A percentile compares a stretch with the other conserved stretches of the same genome.
These are phyloP conservation scores for Acanthamoeba sp. DNA, from an alignment of 208 protist species.

Conservation along the genomic window DNA sequence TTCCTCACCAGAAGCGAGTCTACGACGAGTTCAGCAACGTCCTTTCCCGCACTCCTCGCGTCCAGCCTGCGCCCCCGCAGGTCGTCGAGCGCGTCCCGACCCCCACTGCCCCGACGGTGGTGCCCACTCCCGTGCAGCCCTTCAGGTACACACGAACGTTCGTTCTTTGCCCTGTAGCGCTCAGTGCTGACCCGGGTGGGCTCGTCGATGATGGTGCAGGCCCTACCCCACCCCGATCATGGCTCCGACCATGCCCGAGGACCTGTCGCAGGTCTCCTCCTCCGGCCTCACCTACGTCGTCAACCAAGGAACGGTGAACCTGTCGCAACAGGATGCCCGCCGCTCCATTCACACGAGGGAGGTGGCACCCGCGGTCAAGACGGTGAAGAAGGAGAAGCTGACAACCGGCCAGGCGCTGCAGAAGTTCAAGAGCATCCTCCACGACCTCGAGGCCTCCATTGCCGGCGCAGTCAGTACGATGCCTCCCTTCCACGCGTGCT, in stretches of 20 bases:
- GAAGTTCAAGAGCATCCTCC: constrained; percentile 85
- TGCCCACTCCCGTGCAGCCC: constrained; percentile 12
- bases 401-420: constrained; percentile 88
- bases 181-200: neutral
- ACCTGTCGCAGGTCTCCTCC: neutral
- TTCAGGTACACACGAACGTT: neutral
- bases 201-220: neutral
- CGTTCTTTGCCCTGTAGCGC: neutral
- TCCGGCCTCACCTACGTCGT: constrained; percentile 70
- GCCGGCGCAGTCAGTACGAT: neutral
- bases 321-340: constrained; percentile 63
- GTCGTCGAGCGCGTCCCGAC: neutral
- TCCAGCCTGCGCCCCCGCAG: neutral
- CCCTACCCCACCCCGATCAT: constrained; percentile 24
- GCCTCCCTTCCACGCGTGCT: neutral
- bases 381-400: constrained; percentile 78
- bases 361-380: constrained; percentile 12
- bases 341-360: constrained; percentile 65
- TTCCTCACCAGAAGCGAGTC: constrained; percentile 90
- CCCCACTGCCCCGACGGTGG: neutral
- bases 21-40: constrained; percentile 93
- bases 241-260: neutral
- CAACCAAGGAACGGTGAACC: constrained; percentile 68
- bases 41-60: constrained; percentile 47
- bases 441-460: constrained; percentile 38